Evolutionary conservation across 805 yeast species (phyloP).

Genomic region (Barnettozyma wickerhamii): DNA sequence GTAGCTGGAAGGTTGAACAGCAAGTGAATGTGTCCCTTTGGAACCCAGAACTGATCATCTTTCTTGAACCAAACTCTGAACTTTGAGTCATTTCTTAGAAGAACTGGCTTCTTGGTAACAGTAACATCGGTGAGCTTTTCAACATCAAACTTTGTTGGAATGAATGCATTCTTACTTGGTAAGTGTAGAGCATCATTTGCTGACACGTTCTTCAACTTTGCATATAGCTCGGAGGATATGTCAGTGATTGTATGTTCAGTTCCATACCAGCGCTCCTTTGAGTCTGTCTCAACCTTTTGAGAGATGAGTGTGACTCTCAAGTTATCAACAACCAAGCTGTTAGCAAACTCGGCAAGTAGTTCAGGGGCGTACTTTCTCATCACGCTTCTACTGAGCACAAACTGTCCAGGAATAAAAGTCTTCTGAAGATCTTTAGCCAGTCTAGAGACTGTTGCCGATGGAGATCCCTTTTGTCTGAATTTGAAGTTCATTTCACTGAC

Average conservation of each 20-base stretch:
- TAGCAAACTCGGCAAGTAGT: slow-evolving; percentile 45
- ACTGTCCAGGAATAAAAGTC: slow-evolving; percentile 55
- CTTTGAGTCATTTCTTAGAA: slow-evolving; percentile 48
- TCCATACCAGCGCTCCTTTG: slow-evolving; percentile 84
- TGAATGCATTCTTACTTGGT: slow-evolving; percentile 74
- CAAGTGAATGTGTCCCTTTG: slow-evolving; percentile 71
- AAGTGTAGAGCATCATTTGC: slow-evolving; percentile 41
- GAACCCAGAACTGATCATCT: slow-evolving; percentile 85
- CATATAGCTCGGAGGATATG: slow-evolving; percentile 37
- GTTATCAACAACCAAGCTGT: slow-evolving; percentile 51
- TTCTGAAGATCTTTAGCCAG: slow-evolving; percentile 61
- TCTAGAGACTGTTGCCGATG: slow-evolving; percentile 68
- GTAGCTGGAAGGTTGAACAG: slow-evolving; percentile 63
- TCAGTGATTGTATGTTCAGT: slow-evolving; percentile 61
- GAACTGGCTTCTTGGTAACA: slow-evolving; percentile 49
- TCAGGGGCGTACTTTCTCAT: slow-evolving; percentile 55
- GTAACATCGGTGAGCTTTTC: slow-evolving; percentile 34
- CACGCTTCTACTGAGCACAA: slow-evolving; percentile 53
- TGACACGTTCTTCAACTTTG: slow-evolving; percentile 29
- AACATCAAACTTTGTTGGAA: slow-evolving; percentile 75
- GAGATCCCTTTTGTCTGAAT: slow-evolving; percentile 72
- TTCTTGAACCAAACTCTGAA: slow-evolving; percentile 80
- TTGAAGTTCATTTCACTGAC: slow-evolving; percentile 68
- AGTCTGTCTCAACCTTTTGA: slow-evolving; percentile 46
- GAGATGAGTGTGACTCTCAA: slow-evolving; percentile 54